These are phyloP conservation scores for Cutaneotrichosporon sp. DNA, from an alignment of 1,284 basidiomycete genomes.

Conservation along the genomic window DNA sequence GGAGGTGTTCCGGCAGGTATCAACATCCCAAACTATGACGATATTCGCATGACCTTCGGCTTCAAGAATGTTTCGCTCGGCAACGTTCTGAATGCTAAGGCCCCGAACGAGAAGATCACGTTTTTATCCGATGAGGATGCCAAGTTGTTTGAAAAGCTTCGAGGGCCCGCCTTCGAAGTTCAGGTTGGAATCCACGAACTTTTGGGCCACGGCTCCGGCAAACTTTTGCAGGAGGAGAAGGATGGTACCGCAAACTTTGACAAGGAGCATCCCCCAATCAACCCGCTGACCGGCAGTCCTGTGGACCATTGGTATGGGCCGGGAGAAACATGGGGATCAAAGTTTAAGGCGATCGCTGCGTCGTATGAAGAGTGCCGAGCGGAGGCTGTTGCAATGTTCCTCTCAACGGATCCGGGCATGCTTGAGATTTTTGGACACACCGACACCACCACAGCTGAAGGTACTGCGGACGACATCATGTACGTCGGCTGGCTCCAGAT, in stretches of 20 bases:
- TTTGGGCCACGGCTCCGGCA: constrained; percentile 19
- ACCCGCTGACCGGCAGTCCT: constrained; percentile 17
- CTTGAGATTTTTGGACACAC: constrained; percentile 20
- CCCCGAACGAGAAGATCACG: constrained; percentile 20
- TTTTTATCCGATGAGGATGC: constrained; percentile 15
- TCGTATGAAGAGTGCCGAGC: constrained; percentile 21
- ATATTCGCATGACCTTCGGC: constrained; percentile 14
- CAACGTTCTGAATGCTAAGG: constrained; percentile 21
- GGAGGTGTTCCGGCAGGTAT: constrained; percentile 19
- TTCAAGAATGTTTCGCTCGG: constrained; percentile 22
- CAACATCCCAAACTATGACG: constrained; percentile 16
- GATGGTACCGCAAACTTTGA: constrained; percentile 19
- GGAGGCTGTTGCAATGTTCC: constrained; percentile 18
- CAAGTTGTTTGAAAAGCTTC: constrained; percentile 11
- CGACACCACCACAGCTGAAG: constrained; percentile 8
- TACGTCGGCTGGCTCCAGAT: constrained; percentile 75
- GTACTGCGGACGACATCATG: constrained; percentile 55
- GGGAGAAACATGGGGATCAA: constrained; percentile 17
- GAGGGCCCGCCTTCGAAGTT: constrained; percentile 19
- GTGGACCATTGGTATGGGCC: constrained; percentile 18
- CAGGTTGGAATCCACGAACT: constrained; percentile 24
- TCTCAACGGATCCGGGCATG: constrained; percentile 12
- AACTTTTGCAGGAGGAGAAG: constrained; percentile 15
- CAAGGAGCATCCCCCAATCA: constrained; percentile 10
- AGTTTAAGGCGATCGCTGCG: constrained; percentile 14